Percentiles rank a stretch among this genome's conserved stretches.
Evolutionary conservation across 371 early-diverging fungal genomes (phyloP).

Genomic region (Parasitella parasitica): DNA sequence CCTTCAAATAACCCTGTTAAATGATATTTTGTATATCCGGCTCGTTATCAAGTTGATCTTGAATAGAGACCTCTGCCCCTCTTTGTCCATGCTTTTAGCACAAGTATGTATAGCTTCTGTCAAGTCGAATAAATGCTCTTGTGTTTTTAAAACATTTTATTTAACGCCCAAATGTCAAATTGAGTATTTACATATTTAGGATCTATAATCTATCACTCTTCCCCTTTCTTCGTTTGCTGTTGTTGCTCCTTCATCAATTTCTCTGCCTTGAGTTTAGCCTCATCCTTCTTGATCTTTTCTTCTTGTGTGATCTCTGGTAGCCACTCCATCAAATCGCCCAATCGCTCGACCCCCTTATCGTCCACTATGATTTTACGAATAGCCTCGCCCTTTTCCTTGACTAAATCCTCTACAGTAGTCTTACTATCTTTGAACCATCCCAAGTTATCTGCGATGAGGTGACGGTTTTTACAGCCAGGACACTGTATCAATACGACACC

Average conservation of each 20-base stretch:
- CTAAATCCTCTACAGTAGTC: constrained; percentile 82
- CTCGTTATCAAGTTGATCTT: too few species aligned
- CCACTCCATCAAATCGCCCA: constrained; percentile 47
- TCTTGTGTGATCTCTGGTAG: constrained; percentile 44
- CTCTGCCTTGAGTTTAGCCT: constrained; percentile 30
- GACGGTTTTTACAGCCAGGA: constrained; percentile 86
- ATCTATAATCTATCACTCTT: not conserved
- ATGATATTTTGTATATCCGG: too few species aligned
- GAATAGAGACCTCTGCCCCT: too few species aligned
- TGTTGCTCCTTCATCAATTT: constrained; percentile 3
- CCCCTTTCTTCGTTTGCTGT: constrained; percentile 2
- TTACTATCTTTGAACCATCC: constrained; percentile 84
- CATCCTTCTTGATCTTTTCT: constrained; percentile 36
- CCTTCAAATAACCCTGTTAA: too few species aligned
- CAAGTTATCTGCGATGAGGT: constrained; percentile 95
- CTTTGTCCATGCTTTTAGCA: too few species aligned
- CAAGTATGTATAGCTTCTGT: too few species aligned
- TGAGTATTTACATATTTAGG: not conserved
- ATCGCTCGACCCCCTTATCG: constrained; percentile 32
- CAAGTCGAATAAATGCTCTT: too few species aligned
- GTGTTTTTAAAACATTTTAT: too few species aligned
- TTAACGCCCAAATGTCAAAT: not conserved
- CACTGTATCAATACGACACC: constrained; percentile 95
- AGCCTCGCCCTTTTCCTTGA: constrained; percentile 79
- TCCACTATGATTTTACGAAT: constrained; percentile 55